These are phyloP conservation scores for Astrothelium subdiscretum DNA, from an alignment of 495 filamentous ascomycete genomes.

Conservation along the genomic window DNA sequence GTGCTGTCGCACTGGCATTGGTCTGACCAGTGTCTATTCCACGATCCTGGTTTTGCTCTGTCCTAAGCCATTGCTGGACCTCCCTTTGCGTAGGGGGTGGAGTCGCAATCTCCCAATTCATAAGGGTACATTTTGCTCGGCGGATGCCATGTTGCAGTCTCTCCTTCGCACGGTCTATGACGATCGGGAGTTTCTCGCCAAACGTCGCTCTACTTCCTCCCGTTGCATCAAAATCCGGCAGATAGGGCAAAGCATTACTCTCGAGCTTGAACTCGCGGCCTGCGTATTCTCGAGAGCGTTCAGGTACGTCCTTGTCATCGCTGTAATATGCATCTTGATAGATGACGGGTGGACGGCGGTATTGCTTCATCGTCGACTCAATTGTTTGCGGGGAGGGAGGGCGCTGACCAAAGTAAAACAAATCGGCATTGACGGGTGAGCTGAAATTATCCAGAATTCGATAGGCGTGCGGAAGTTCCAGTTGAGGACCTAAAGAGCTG, in stretches of 20 bases:
- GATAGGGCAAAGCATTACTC: constrained; percentile 60
- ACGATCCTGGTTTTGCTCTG: constrained; percentile 15
- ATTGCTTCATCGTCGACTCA: constrained; percentile 21
- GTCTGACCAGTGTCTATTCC: constrained; percentile 8
- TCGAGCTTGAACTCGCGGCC: constrained; percentile 75
- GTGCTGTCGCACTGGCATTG: constrained; percentile 1
- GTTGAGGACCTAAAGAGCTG: background rate
- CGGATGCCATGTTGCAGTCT: constrained; percentile 38
- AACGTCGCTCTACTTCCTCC: constrained; percentile 43
- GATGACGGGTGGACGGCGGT: constrained; percentile 43
- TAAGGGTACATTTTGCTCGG: constrained; percentile 41
- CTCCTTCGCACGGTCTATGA: constrained; percentile 40
- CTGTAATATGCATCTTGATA: constrained; percentile 86
- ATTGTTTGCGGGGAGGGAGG: constrained; percentile 27
- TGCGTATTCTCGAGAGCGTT: constrained; percentile 69
- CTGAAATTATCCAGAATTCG: constrained; percentile 5
- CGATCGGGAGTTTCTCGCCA: constrained; percentile 37
- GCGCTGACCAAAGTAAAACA: constrained; percentile 19
- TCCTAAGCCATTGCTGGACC: constrained; percentile 55
- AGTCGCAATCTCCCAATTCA: constrained; percentile 53
- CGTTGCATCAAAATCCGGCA: constrained; percentile 65
- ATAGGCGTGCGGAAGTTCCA: background rate
- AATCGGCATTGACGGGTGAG: constrained; percentile 18
- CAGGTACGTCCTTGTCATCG: constrained; percentile 75
- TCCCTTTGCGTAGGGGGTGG: constrained; percentile 60